These are phyloP conservation scores for Lactifluus piperatus DNA, from an alignment of 768 basidiomycete genomes.

Conservation along the genomic window DNA sequence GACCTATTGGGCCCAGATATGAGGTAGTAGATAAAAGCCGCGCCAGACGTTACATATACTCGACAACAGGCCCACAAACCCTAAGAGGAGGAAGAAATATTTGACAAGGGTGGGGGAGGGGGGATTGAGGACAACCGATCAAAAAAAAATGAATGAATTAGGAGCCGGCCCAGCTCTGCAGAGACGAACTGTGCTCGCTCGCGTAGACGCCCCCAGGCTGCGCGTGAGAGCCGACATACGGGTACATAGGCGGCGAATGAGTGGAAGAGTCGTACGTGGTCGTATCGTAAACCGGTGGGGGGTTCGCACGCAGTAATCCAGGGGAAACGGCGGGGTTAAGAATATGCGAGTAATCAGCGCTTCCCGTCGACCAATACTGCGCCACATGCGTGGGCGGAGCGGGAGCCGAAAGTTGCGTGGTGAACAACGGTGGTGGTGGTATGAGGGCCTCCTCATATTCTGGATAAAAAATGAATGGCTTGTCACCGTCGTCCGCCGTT, in stretches of 20 bases:
- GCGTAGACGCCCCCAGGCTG: not conserved
- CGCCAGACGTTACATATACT: not conserved
- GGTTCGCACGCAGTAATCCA: conserved; percentile 5
- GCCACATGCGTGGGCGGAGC: not conserved
- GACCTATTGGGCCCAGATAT: no score
- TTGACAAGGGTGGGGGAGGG: not conserved
- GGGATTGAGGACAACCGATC: not conserved
- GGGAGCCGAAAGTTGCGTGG: conserved; percentile 2
- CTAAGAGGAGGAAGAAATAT: not conserved
- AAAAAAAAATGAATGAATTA: not conserved
- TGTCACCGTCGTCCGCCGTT: conserved; percentile 17
- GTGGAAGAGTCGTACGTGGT: not conserved
- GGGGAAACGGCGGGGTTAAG: conserved; percentile 12
- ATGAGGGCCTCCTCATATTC: conserved; percentile 15
- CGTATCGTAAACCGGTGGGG: conserved; percentile 5
- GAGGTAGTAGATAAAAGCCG: not conserved
- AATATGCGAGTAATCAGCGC: conserved; percentile 13
- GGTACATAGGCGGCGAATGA: not conserved
- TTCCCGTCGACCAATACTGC: conserved; percentile 7
- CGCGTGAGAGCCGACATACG: not conserved
- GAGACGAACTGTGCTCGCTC: conserved; percentile 12
- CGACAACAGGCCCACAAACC: conserved; percentile 1
- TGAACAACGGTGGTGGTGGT: not conserved
- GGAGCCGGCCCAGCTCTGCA: conserved; percentile 14
- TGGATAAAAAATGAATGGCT: conserved; percentile 21